Base-by-base conservation (phyloP, 306 rosid genomes). In the Cicer cuneatum region DNA sequence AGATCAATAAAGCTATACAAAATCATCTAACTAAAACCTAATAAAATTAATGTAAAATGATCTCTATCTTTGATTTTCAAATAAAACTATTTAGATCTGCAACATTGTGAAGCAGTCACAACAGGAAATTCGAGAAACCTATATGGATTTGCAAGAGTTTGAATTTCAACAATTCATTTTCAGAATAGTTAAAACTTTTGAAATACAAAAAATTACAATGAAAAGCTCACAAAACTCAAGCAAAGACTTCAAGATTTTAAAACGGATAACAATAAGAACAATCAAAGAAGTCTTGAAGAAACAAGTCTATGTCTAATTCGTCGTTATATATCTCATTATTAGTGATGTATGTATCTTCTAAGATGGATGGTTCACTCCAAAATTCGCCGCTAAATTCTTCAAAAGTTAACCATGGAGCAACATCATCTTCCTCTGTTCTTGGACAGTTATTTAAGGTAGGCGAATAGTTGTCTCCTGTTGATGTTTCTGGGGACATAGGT, bases 341-440 rank as follows among this genome's bases (percentile, higher is more conserved):
- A 29, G 2, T 21, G 33, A 2, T 21, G 12, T 10, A 43, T 7
- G 66, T 19, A 16, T 66, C 47, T 5, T 87, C 92, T 33, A 41
- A 11, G 4, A 83, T 7, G 61, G 83, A 89, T 35, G 89, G 91
- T 49, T 87, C 78, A 0, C 81, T 83, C 97, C 91, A 89, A 68
- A 92, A 86, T 69, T 86, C 81, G 7, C 62, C 70, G 1, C 59
- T 12, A 14, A 81, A 72, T 69, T 69, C 65, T 77, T 61, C 72
- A 8, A 57, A 51, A 46, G 71, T 19, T 59, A 38, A 77, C 18
- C 63, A 40, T 35, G 68, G 60, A 35, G 48, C 78, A 57, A 49
- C 56, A 12, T 8, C 33, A 16, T 72, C 70, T 62, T 69, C 66
- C 38, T 39, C 66, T 38, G 35, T 80, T 5, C 4, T 4, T 9